Conservation (phyloP, 75 land plant species). For the Pinus taeda region DNA sequence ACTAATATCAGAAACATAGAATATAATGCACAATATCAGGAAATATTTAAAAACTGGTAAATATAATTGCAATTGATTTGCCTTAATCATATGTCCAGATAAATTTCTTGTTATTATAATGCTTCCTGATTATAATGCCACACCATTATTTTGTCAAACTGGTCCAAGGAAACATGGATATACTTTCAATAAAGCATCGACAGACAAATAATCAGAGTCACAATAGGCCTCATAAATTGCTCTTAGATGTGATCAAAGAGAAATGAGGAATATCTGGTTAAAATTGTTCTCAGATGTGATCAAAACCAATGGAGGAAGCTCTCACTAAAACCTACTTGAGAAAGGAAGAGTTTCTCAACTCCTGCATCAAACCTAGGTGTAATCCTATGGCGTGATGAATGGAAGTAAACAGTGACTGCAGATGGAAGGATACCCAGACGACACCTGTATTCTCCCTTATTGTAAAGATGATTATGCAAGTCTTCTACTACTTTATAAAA, state of each 20-base stretch:
- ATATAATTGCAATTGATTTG: neutral
- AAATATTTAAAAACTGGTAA: neutral
- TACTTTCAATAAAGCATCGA: too few relatives aligned
- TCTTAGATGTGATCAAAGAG: too few relatives aligned
- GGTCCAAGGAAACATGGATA: too few relatives aligned
- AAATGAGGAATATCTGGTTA: too few relatives aligned
- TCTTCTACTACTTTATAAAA: slow-evolving; percentile 93
- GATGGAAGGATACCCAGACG: neutral
- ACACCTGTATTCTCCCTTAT: slow-evolving; percentile 91
- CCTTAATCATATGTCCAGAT: neutral
- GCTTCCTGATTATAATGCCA: neutral
- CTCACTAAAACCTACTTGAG: too few relatives aligned
- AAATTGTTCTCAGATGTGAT: too few relatives aligned
- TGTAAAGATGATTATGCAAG: slow-evolving; percentile 90
- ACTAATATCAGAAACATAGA: neutral
- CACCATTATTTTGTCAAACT: neutral
- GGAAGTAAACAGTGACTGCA: neutral
- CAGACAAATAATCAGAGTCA: too few relatives aligned
- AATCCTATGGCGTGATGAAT: neutral
- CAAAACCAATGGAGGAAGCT: too few relatives aligned
- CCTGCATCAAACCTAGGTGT: neutral
- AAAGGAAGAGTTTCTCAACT: neutral
- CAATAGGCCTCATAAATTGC: too few relatives aligned
- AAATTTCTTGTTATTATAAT: too few relatives aligned
- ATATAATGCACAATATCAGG: neutral